Base-by-base conservation (phyloP, 2,329 filamentous ascomycete species). In the Trichophaea hybrida region DNA sequence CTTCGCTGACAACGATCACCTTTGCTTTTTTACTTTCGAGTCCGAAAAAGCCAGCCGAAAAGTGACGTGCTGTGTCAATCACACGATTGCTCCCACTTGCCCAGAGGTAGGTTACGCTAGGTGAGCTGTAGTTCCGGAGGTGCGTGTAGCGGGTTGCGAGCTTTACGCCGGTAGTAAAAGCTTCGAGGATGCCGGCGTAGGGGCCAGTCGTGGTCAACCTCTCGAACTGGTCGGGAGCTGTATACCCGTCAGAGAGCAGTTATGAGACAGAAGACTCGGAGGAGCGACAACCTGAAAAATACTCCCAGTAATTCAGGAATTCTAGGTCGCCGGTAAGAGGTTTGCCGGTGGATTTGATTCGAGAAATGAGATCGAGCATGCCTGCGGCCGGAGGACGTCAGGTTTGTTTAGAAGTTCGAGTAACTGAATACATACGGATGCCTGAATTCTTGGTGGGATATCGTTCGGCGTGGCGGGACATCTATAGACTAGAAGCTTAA, bases 381-480 rank as follows among this genome's bases (percentile, higher is more conserved):
- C 68, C 75, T 76, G 66, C 33, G 32, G 31, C 8, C 32, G 10
- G 4, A 17, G 13, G 46, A 7, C 24, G 40, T 50, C 33, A 59
- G 32, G 31, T 62, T 60, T 56, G 38, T 43, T 43, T 10, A 43
- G 38, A 10, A 52, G 60, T 40, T 32, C 57, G 15, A 53, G 35
- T 17, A 32, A 43, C 37, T 59, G 55, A 53, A 48, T 55, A 75
- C 76, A 57, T 73, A 78, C 78, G 74, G 52, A 66, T 69, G 33
- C 77, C 78, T 44, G 76, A 75, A 61, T 70, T 73, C 38, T 68
- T 69, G 0, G 78, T 81, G 0, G 79, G 79, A 69, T 80, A 81
- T 66, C 79, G 72, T 67, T 80, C 79, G 24, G 73, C 77, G 71
- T 82, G 79, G 44, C 79, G 74, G 17, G 79, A 77, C 72, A 81